Percentiles rank a stretch among this genome's conserved stretches.
Evolutionary conservation across 106 monocot species (phyloP).

Genomic region (Dioscorea alata): DNA sequence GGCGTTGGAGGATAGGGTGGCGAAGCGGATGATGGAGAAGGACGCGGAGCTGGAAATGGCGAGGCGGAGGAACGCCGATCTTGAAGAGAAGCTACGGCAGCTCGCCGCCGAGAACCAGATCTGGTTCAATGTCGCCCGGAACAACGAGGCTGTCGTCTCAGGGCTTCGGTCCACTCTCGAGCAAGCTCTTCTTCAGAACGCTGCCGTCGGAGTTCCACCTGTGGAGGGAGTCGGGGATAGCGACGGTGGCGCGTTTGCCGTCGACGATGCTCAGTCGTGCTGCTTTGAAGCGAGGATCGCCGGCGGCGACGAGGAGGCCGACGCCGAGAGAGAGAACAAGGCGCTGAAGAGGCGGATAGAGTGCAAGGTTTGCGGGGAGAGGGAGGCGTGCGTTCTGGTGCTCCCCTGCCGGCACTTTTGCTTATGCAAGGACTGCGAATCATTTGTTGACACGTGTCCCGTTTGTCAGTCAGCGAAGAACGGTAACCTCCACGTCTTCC

Average conservation of each 20-base stretch:
- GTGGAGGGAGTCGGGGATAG: constrained; percentile 37
- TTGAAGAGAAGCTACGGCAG: constrained; percentile 53
- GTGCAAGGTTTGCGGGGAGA: constrained; percentile 47
- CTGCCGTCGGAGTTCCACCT: not conserved
- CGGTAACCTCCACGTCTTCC: constrained; percentile 37
- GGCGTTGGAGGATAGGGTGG: constrained; percentile 12
- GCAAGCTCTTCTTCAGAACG: constrained; percentile 34
- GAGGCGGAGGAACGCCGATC: constrained; percentile 28
- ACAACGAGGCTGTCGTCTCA: constrained; percentile 53
- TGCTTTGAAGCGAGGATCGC: constrained; percentile 17
- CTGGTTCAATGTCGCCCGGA: constrained; percentile 55
- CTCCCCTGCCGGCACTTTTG: constrained; percentile 68
- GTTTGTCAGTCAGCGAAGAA: constrained; percentile 45
- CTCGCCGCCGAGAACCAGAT: constrained; percentile 50
- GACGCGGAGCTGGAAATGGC: constrained; percentile 40
- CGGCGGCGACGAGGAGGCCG: not conserved
- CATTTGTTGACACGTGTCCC: constrained; percentile 34
- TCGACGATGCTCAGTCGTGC: constrained; percentile 47
- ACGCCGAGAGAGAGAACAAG: not conserved
- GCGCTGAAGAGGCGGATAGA: not conserved
- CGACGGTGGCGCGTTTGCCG: constrained; percentile 8
- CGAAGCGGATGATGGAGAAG: constrained; percentile 29
- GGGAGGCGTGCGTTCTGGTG: constrained; percentile 45
- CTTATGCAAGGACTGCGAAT: constrained; percentile 54
- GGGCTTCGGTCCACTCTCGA: constrained; percentile 46